Evolutionary conservation across 2,329 filamentous ascomycete genomes (phyloP).

Genomic region (Xylaria sp.): DNA sequence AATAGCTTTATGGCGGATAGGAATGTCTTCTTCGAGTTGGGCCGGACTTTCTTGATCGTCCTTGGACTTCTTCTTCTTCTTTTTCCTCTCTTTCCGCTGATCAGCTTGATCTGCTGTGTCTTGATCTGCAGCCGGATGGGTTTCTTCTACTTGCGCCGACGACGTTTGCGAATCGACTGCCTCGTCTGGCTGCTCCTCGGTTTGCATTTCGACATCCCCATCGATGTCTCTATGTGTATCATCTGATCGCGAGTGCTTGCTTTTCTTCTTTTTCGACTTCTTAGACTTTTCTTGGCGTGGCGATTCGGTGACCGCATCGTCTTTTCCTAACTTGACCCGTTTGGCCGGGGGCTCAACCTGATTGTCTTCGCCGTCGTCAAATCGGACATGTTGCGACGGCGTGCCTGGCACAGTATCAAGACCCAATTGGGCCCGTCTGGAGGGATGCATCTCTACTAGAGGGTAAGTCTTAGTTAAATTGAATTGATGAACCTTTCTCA

Average conservation of each 20-base stretch:
- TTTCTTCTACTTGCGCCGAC: conserved; percentile 1
- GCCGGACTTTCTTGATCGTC: conserved; percentile 6
- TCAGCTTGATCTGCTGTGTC: conserved; percentile 11
- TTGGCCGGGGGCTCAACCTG: conserved; percentile 32
- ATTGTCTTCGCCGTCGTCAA: conserved; percentile 15
- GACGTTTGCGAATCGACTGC: conserved; percentile 5
- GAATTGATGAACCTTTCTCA: neutral
- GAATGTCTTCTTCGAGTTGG: conserved; percentile 21
- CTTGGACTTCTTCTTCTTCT: conserved; percentile 25
- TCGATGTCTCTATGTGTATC: neutral
- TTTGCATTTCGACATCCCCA: neutral
- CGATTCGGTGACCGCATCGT: conserved; percentile 19
- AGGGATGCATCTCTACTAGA: conserved; percentile 34
- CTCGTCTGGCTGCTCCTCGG: neutral
- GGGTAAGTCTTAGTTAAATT: neutral
- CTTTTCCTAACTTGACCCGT: conserved; percentile 33
- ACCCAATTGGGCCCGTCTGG: conserved; percentile 24
- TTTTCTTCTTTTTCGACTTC: conserved; percentile 33
- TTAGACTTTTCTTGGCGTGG: conserved; percentile 31
- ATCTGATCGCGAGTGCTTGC: conserved; percentile 34
- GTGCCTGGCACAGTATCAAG: conserved; percentile 2
- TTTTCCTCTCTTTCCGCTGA: conserved; percentile 27
- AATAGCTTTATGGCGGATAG: conserved; percentile 43
- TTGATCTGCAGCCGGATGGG: conserved; percentile 6
- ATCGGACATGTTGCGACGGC: conserved; percentile 20